These are phyloP conservation scores for Leccinellum luteum DNA, from an alignment of 768 basidiomycete genomes.

Conservation along the genomic window DNA sequence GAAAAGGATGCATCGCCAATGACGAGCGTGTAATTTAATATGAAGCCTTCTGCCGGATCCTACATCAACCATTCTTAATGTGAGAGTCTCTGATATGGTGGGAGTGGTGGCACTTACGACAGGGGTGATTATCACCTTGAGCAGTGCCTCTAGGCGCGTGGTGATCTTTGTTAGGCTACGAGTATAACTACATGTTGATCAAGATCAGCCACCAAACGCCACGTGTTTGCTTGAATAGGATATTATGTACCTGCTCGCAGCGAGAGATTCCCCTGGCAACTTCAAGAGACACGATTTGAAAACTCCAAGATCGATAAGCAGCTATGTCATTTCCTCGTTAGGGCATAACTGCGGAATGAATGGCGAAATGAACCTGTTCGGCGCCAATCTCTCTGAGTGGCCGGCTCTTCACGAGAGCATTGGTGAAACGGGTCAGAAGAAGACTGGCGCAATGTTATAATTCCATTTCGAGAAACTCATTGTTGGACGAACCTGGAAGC, in stretches of 20 bases:
- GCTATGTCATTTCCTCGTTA: constrained; percentile 38
- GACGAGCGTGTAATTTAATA: constrained; percentile 91
- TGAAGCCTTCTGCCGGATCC: constrained; percentile 93
- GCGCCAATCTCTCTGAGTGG: constrained; percentile 92
- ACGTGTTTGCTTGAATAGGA: not conserved
- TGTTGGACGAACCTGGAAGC: constrained; percentile 66
- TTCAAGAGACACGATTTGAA: constrained; percentile 80
- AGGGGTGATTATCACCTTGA: constrained; percentile 95
- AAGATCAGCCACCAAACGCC: constrained; percentile 9
- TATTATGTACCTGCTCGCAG: constrained; percentile 50
- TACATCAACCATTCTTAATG: constrained; percentile 28
- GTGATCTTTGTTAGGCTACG: constrained; percentile 80
- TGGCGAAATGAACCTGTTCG: constrained; percentile 65
- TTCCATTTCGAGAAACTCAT: not conserved
- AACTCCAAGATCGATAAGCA: constrained; percentile 87
- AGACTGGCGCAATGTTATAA: constrained; percentile 46
- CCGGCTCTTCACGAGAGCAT: constrained; percentile 83
- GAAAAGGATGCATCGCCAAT: constrained; percentile 94
- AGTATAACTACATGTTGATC: constrained; percentile 58
- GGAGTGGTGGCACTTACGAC: constrained; percentile 50
- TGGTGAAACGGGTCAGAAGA: constrained; percentile 83
- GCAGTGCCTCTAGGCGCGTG: constrained; percentile 79
- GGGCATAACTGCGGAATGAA: not conserved
- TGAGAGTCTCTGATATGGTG: not conserved
- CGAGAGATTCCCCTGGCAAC: constrained; percentile 71